Percentiles rank a stretch among this genome's conserved stretches.
phyloP scores from a whole-genome alignment of 768 basidiomycete genomes.

The Dioszegia hungarica region DNA sequence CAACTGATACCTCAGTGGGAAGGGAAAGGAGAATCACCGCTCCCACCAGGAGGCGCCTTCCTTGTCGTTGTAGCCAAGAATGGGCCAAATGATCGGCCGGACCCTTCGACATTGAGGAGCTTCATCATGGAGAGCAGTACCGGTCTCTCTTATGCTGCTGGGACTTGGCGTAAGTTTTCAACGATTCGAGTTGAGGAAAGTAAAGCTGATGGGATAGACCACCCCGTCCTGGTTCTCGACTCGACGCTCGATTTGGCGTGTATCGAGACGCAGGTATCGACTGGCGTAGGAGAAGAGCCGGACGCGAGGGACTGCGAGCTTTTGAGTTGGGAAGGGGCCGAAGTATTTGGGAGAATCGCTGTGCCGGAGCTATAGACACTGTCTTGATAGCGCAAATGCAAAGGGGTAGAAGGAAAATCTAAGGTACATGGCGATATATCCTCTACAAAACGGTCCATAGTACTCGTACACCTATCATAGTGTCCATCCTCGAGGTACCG shows the following conservation, averaged over 20 bases:
- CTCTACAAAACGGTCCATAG: too few relatives aligned
- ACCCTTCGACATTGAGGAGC: constrained; percentile 67
- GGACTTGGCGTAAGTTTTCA: constrained; percentile 80
- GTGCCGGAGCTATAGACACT: constrained; percentile 30
- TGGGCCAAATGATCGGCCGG: constrained; percentile 67
- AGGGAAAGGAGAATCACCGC: constrained; percentile 51
- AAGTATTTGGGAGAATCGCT: constrained; percentile 40
- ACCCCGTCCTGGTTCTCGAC: constrained; percentile 67
- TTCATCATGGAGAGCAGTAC: constrained; percentile 75
- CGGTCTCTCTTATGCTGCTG: constrained; percentile 77
- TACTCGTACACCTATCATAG: background rate
- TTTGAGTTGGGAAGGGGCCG: constrained; percentile 54
- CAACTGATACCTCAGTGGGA: constrained; percentile 45
- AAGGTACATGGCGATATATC: too few relatives aligned
- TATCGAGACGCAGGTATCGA: constrained; percentile 87
- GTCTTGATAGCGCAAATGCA: background rate
- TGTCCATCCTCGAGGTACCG: too few relatives aligned
- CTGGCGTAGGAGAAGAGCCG: constrained; percentile 55
- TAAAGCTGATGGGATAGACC: constrained; percentile 57
- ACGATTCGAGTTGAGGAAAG: background rate
- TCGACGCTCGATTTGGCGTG: constrained; percentile 57
- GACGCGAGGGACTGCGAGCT: constrained; percentile 75
- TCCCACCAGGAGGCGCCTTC: constrained; percentile 56
- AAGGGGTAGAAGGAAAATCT: background rate
- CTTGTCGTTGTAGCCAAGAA: constrained; percentile 84